Conservation (phyloP, 108 stramenopile species). For the Phaeodactylum tricornutum region DNA sequence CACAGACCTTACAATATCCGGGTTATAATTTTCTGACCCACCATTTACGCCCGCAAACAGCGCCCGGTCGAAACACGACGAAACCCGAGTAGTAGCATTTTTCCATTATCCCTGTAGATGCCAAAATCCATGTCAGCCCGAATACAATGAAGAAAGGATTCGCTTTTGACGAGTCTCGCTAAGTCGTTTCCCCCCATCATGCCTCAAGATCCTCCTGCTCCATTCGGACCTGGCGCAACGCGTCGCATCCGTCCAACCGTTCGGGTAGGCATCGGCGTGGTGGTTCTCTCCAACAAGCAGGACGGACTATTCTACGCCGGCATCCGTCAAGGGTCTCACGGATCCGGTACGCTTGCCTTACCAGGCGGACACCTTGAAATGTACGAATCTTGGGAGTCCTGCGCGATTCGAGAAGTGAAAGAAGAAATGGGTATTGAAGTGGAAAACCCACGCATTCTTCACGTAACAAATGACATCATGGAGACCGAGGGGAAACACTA, state of each 20-base stretch:
- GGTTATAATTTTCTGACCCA: too few species aligned
- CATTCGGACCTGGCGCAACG: slow-evolving; percentile 7
- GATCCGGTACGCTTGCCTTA: slow-evolving; percentile 55
- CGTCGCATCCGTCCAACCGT: slow-evolving; percentile 15
- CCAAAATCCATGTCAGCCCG: too few species aligned
- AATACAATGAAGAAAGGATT: too few species aligned
- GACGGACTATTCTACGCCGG: slow-evolving; percentile 53
- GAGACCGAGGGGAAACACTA: slow-evolving; percentile 60
- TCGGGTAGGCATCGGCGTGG: slow-evolving; percentile 74
- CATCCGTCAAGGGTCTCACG: slow-evolving; percentile 72
- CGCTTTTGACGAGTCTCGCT: too few species aligned
- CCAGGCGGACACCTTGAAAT: slow-evolving; percentile 86
- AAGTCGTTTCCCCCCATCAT: too few species aligned
- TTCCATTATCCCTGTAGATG: too few species aligned
- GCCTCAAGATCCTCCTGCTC: slow-evolving; percentile 7
- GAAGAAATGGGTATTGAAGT: slow-evolving; percentile 74
- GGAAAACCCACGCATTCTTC: slow-evolving; percentile 36
- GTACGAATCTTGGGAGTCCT: slow-evolving; percentile 78
- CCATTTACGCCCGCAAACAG: too few species aligned
- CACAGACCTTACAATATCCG: too few species aligned
- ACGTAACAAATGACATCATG: slow-evolving; percentile 85
- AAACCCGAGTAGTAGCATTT: too few species aligned
- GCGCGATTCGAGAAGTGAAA: slow-evolving; percentile 70
- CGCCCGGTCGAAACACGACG: too few species aligned
- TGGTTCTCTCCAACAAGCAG: slow-evolving; percentile 43